These are phyloP conservation scores for Galeopsis tetrahit DNA, from an alignment of 257 asterid genomes.

Conservation along the genomic window DNA sequence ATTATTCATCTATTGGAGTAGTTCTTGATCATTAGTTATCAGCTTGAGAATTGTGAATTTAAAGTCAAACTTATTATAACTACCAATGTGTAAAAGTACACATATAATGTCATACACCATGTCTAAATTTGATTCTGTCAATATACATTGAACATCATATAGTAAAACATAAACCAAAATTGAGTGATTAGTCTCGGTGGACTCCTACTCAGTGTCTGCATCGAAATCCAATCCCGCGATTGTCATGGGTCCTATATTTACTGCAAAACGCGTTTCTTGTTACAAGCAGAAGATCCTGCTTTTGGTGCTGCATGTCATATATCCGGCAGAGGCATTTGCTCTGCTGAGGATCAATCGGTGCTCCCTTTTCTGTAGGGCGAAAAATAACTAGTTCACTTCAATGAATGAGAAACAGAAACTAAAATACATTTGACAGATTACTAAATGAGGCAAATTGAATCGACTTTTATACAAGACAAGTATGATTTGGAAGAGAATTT, in stretches of 20 bases:
- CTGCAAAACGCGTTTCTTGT: constrained; percentile 51
- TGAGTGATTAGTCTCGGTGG: constrained; percentile 16
- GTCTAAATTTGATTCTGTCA: background rate
- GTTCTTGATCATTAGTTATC: background rate
- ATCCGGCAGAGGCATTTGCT: constrained; percentile 73
- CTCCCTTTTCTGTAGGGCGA: constrained; percentile 58
- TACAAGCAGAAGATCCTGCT: constrained; percentile 3
- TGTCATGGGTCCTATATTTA: constrained; percentile 86
- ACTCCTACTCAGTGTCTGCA: constrained; percentile 51
- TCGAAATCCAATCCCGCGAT: constrained; percentile 70
- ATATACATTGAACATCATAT: background rate
- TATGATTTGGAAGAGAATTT: background rate
- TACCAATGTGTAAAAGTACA: background rate
- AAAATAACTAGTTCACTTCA: constrained; percentile 18
- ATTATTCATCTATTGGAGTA: background rate
- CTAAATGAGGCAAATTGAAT: background rate
- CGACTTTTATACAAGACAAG: background rate
- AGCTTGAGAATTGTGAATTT: background rate
- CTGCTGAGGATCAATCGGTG: constrained; percentile 50
- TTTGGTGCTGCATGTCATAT: constrained; percentile 52
- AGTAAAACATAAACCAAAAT: background rate
- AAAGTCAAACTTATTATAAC: background rate
- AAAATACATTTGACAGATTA: constrained; percentile 5
- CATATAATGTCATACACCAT: background rate
- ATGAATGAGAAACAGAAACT: background rate